Evolutionary conservation across 1,284 basidiomycete species (phyloP), one percentile per base, ranked within the genome.

Genomic region (Austroboletus rostrupii): DNA sequence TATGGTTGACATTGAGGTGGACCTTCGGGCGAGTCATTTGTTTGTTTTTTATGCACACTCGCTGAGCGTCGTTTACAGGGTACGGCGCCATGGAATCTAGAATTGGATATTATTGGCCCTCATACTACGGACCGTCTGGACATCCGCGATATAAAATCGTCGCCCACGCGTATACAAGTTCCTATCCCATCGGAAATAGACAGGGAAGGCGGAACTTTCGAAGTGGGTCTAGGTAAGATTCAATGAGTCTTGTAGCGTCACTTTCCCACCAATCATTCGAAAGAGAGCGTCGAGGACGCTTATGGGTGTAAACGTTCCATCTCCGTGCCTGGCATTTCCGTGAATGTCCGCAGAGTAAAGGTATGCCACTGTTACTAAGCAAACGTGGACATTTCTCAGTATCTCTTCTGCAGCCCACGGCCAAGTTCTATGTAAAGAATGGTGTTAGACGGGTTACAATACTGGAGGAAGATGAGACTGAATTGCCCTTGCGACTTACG

Each of bases 291-390:
- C 36, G 89, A 92, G 64, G 96, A 98, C 69, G 83, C 82, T 2
- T 92, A 92, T 60, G 88, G 89, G 19, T 98, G 96, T 70, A 88
- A 88, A 61, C 80, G 90, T 37, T 68, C 83, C 17, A 71, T 98
- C 21, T 80, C 83, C 19, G 83, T 87, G 1, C 84, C 88, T 17
- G 90, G 91, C 14, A 72, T 97, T 45, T 79, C 84, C n/a, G 87
- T 97, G 47, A 91, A 92, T 57, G 91, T 98, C n/a, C 82, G 89
- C 58, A 76, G 92, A 49, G 77, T 87, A 14, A 86, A 89, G 75
- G 90, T 90, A 56, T 56, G 74, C 69, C 3, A 2, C 23, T 40
- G 14, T 42, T 32, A 29, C 32, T 28, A 42, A 40, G 17, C 10
- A 4, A 16, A 10, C 2, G 21, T n/a, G 9, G 12, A 16, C 26